Evolutionary conservation across 2,329 filamentous ascomycete species (phyloP).

Genomic region (Fusarium pseudograminearum): DNA sequence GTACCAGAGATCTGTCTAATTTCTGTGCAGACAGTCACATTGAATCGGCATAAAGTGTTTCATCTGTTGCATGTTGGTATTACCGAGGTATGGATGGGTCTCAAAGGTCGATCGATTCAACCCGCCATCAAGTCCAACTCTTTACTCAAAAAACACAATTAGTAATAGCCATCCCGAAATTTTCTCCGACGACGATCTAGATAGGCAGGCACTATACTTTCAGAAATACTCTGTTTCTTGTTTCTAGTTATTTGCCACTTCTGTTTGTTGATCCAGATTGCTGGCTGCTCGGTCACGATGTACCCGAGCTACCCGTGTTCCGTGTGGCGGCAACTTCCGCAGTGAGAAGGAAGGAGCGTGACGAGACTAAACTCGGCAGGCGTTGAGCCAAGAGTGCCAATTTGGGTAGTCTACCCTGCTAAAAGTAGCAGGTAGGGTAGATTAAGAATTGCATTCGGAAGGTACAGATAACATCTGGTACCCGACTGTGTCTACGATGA

Average conservation of each 20-base stretch:
- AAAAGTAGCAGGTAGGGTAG: background rate
- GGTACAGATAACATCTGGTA: background rate
- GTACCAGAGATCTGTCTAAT: background rate
- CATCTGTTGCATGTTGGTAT: background rate
- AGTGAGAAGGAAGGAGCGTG: background rate
- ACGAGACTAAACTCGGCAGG: background rate
- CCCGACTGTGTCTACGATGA: background rate
- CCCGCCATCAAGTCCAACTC: background rate
- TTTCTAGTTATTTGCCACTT: background rate
- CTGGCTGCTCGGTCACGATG: background rate
- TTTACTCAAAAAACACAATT: background rate
- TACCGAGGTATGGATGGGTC: background rate
- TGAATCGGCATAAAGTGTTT: background rate
- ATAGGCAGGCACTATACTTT: background rate
- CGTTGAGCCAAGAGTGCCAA: background rate
- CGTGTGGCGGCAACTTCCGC: background rate
- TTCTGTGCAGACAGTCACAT: background rate
- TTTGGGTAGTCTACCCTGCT: background rate
- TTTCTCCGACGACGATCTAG: constrained; percentile 2
- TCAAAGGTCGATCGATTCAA: background rate
- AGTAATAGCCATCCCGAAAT: background rate
- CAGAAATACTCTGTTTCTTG: background rate
- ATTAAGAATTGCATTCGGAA: background rate
- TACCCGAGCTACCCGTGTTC: constrained; percentile 1
- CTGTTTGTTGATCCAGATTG: background rate